Evolutionary conservation across 2,329 filamentous ascomycete species (phyloP).

Genomic region (Ramularia collo-cygni): DNA sequence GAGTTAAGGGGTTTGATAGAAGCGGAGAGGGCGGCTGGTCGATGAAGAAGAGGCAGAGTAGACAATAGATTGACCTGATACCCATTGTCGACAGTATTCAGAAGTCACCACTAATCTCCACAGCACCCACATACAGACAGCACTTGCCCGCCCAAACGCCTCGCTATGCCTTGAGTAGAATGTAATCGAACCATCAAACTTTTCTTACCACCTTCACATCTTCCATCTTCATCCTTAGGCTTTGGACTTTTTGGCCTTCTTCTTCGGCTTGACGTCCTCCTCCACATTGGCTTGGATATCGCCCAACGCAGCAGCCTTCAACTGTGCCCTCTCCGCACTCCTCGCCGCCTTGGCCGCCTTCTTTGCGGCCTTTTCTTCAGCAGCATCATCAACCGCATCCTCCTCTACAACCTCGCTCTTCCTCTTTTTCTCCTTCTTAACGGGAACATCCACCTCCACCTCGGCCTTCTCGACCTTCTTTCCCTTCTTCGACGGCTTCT

Average conservation of each 20-base stretch:
- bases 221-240: neutral
- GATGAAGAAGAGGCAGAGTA: slow-evolving; percentile 6
- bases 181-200: too few species aligned
- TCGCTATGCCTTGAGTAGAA: too few species aligned
- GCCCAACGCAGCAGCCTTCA: neutral
- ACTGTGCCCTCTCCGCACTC: slow-evolving; percentile 14
- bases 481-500: slow-evolving; percentile 23
- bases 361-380: slow-evolving; percentile 8
- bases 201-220: too few species aligned
- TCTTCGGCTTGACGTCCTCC: slow-evolving; percentile 10
- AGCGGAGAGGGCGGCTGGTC: slow-evolving; percentile 50
- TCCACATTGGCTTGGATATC: neutral
- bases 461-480: too few species aligned
- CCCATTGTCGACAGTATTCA: too few species aligned
- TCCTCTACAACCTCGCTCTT: slow-evolving; percentile 23
- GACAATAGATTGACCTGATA: too few species aligned
- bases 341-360: slow-evolving; percentile 12
- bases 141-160: too few species aligned
- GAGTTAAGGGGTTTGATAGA: slow-evolving; percentile 78
- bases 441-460: slow-evolving; percentile 13
- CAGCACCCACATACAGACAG: too few species aligned
- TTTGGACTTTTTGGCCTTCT: slow-evolving; percentile 4
- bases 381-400: slow-evolving; percentile 13
- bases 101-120: too few species aligned
- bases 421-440: slow-evolving; percentile 23